A percentile compares a stretch with the other conserved stretches of the same genome.
Conservation (phyloP, 1,284 basidiomycete species). For the Trichosporon sp. region DNA sequence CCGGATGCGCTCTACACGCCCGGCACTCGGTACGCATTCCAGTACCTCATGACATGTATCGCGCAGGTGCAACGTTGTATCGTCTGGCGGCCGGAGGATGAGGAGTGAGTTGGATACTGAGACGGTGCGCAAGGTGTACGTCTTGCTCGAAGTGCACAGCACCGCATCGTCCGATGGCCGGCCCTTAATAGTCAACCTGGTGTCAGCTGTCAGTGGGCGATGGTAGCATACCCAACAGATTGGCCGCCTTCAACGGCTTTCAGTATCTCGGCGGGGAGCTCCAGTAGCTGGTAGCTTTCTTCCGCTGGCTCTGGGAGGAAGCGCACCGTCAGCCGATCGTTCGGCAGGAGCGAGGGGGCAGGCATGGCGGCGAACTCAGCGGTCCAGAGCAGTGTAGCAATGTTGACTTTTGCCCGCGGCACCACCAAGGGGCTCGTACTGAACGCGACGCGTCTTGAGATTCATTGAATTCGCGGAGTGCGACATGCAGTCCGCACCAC, state of each 20-base stretch:
- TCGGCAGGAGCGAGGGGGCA: constrained; percentile 13
- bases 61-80: constrained; percentile 31
- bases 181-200: constrained; percentile 75
- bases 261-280: constrained; percentile 45
- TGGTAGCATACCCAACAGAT: constrained; percentile 31
- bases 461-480: neutral
- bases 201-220: neutral
- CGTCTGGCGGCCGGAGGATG: constrained; percentile 55
- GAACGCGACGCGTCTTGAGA: constrained; percentile 1
- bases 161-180: constrained; percentile 75
- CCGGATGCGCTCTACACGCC: constrained; percentile 64
- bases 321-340: constrained; percentile 20
- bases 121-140: constrained; percentile 73
- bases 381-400: neutral
- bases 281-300: constrained; percentile 45
- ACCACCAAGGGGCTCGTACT: neutral
- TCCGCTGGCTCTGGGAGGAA: constrained; percentile 21
- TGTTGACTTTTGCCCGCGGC: constrained; percentile 2
- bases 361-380: neutral
- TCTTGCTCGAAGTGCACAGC: constrained; percentile 69
- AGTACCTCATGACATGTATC: constrained; percentile 62
- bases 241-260: constrained; percentile 37
- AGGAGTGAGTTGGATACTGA: constrained; percentile 77
- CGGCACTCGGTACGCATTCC: constrained; percentile 66
- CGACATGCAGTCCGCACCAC: neutral